phyloP scores from a whole-genome alignment of 2,329 filamentous ascomycete species.

The Intubia oerlemansii region DNA sequence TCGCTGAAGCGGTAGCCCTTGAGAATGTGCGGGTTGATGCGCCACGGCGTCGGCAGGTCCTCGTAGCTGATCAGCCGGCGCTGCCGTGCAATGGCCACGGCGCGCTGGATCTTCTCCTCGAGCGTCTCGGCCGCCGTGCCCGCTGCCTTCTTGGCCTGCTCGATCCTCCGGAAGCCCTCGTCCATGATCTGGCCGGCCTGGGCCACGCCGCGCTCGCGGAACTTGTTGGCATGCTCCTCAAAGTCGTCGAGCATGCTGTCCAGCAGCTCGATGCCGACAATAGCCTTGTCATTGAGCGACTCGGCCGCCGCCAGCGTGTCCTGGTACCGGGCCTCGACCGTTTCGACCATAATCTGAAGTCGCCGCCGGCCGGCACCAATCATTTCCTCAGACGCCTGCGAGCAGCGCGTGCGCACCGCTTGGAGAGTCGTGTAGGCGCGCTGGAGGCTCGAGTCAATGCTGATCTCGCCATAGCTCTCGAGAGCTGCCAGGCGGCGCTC shows the following conservation, averaged over 20 bases:
- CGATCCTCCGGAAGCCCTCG: constrained; percentile 53
- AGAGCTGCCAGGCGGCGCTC: constrained; percentile 73
- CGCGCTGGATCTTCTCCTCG: constrained; percentile 65
- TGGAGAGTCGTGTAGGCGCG: constrained; percentile 72
- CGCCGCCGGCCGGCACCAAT: constrained; percentile 70
- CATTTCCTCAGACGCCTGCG: constrained; percentile 73
- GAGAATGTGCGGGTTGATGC: constrained; percentile 82
- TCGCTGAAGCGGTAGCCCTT: constrained; percentile 87
- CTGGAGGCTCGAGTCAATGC: constrained; percentile 64
- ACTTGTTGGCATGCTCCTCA: constrained; percentile 59
- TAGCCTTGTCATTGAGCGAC: constrained; percentile 78
- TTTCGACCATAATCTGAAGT: constrained; percentile 79
- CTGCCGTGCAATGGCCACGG: constrained; percentile 53
- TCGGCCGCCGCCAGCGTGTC: constrained; percentile 68
- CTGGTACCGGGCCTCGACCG: constrained; percentile 70
- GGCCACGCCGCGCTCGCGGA: constrained; percentile 55
- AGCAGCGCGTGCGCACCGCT: constrained; percentile 71
- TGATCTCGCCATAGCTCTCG: constrained; percentile 68
- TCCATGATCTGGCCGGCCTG: constrained; percentile 52
- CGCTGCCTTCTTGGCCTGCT: constrained; percentile 57
- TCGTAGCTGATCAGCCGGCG: constrained; percentile 73
- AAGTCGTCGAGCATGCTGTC: constrained; percentile 73
- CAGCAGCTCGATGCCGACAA: constrained; percentile 68
- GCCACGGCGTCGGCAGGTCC: constrained; percentile 79
- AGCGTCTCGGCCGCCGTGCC: constrained; percentile 61